Base-by-base conservation (phyloP, 768 basidiomycete genomes). In the Tulasnella sp. region DNA sequence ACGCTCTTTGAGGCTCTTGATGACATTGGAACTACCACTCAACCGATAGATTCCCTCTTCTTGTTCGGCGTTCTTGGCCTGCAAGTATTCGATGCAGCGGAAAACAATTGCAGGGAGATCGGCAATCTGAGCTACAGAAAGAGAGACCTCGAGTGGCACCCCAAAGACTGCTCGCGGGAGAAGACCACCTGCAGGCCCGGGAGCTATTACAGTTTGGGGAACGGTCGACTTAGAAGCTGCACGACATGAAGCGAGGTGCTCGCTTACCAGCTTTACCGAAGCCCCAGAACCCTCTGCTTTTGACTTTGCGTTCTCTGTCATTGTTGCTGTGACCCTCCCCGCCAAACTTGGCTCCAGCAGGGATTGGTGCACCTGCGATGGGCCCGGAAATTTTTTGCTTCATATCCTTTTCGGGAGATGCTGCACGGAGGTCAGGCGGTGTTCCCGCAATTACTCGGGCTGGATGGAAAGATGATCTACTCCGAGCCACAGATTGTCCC, bases 1-100 rank as follows among this genome's bases (percentile, higher is more conserved):
- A 73, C 89, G 87, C 78, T 98, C 97, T 78, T 90, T 94, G 59
- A 99, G 83, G 67, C 83, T 87, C 82, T 97, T 97, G 83, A 98
- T 95, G 72, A 96, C 94, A 39, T 94, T 91, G 75, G 94, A 92
- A 79, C 93, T 95, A 29, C 95, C 95, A 78, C 91, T 95, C 73
- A 99, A 82, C 73, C 97, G 89, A 81, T 98, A 99, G 73, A 99
- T 96, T 39, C 97, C 97, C 80, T 99, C 97, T 78, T 99, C 97
- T 76, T 92, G 88, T 74, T 98, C 93, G 26, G 97, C 96, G 79
- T 92, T 86, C 83, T 95, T 95, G 22, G 88, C 86, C 82, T 98
- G 94, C 71, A 99, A 83, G 81, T 96, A 99, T 78, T 97, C 90
- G 75, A 99, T 95, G 75, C 90, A 91, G 69, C 97, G 88, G 83